Evolutionary conservation across 495 filamentous ascomycete species (phyloP), one percentile per base, ranked within the genome.

Genomic region (Penicillium coprophilum): DNA sequence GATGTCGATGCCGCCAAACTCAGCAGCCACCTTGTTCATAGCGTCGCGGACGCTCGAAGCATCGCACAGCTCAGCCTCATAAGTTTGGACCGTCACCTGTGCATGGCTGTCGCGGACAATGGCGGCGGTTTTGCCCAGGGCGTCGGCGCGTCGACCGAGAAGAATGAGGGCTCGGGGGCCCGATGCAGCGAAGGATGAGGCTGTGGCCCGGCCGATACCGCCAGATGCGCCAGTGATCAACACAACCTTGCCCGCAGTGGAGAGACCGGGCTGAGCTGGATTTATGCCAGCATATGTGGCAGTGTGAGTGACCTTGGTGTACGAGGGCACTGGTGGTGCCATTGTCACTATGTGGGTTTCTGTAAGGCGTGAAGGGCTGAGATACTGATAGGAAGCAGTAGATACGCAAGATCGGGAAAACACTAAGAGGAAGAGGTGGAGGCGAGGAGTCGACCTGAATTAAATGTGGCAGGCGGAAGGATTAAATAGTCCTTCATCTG

Each of bases 161-260:
- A 58, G 30, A 21, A 57, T 61, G 24, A 59, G 53, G 43, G 63
- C 56, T 55, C 53, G 40, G 40, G 63, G 53, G 11, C 50, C 46
- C 21, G 60, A 58, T 45, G 50, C 57, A 19, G 60, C 57, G 58
- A 81, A 89, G 40, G 77, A 82, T 53, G 86, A 78, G 49, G 60
- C 60, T 47, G 60, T 55, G 38, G 54, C 60, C 12, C 34, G 53
- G 30, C 61, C 61, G 46, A 66, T 63, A 30, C 60, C 63, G 27
- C 57, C 54, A 31, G 57, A 55, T 44, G 57, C 61, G 45, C 60
- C 63, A 27, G 57, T 66, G 36, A 66, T 63, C 31, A 66, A 15
- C 12, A 63, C 50, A 28, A 53, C 49, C 32, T 65, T 65, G 27
- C 41, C 54, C 15, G 54, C 46, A 20, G 57, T 60, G 36, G 67